These are phyloP conservation scores for Pulveroboletus sp. DNA, from an alignment of 768 basidiomycete genomes.

Conservation along the genomic window DNA sequence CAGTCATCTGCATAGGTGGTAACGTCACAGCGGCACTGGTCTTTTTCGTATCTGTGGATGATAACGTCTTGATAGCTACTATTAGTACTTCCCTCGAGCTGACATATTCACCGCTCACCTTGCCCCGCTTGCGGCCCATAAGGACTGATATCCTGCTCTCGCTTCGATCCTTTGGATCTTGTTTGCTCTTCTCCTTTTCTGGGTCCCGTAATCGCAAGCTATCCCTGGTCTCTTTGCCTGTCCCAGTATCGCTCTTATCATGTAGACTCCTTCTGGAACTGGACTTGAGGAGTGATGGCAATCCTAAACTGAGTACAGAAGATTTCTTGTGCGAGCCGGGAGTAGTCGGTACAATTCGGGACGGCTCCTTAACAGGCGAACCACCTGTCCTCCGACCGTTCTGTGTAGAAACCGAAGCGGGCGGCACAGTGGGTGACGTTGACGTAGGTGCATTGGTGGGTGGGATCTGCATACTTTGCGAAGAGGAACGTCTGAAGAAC, in stretches of 20 bases:
- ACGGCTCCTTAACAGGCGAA: slow-evolving; percentile 55
- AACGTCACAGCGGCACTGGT: slow-evolving; percentile 64
- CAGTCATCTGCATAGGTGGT: slow-evolving; percentile 90
- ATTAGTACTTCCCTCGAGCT: slow-evolving; percentile 10
- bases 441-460: slow-evolving; percentile 41
- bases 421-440: slow-evolving; percentile 53
- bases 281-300: slow-evolving; percentile 84
- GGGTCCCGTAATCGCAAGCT: slow-evolving; percentile 38
- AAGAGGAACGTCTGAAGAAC: slow-evolving; percentile 90
- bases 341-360: slow-evolving; percentile 50
- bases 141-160: slow-evolving; percentile 87
- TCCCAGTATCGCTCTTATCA: slow-evolving; percentile 40
- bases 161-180: slow-evolving; percentile 80
- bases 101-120: slow-evolving; percentile 51
- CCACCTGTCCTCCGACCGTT: slow-evolving; percentile 40
- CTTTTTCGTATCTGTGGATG: slow-evolving; percentile 79
- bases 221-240: slow-evolving; percentile 56
- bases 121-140: slow-evolving; percentile 88
- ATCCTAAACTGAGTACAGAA: slow-evolving; percentile 75
- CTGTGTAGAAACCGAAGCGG: slow-evolving; percentile 41
- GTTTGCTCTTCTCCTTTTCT: slow-evolving; percentile 59
- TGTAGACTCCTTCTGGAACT: slow-evolving; percentile 80
- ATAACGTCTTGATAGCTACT: slow-evolving; percentile 59
- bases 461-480: slow-evolving; percentile 78
- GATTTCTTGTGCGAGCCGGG: slow-evolving; percentile 75